Evolutionary conservation across 2,329 filamentous ascomycete species (phyloP).

Genomic region (Fusarium subglutinans): DNA sequence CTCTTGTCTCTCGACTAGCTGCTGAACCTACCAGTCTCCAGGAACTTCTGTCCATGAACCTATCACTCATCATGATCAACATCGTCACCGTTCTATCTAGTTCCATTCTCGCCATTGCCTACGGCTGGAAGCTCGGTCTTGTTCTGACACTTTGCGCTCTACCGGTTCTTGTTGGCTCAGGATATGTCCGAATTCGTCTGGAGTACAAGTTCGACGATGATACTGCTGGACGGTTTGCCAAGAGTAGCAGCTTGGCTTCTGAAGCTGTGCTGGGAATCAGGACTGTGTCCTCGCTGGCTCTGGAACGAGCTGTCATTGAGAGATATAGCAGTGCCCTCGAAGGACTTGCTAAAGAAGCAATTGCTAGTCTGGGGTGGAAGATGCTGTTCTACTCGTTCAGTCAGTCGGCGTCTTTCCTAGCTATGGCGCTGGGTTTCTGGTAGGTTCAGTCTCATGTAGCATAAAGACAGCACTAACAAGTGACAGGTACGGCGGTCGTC

Average conservation of each 20-base stretch:
- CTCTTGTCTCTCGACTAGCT: conserved; percentile 50
- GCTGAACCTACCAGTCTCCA: conserved; percentile 58
- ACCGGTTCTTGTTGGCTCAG: conserved; percentile 55
- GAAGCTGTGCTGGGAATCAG: conserved; percentile 61
- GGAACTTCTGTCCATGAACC: conserved; percentile 60
- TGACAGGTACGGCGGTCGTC: conserved; percentile 50
- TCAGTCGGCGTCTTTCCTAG: conserved; percentile 52
- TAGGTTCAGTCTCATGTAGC: conserved; percentile 12
- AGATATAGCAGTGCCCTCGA: conserved; percentile 47
- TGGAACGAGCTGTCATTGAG: conserved; percentile 54
- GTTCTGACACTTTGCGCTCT: conserved; percentile 57
- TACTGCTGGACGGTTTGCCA: conserved; percentile 54
- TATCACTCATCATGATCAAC: conserved; percentile 58
- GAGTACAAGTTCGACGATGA: conserved; percentile 57
- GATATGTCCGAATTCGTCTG: conserved; percentile 59
- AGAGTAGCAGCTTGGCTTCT: conserved; percentile 59
- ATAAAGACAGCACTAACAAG: background rate
- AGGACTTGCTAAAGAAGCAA: conserved; percentile 45
- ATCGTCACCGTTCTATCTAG: conserved; percentile 57
- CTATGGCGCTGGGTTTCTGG: conserved; percentile 54
- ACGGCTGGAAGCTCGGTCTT: conserved; percentile 62
- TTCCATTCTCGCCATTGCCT: conserved; percentile 55
- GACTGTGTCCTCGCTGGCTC: conserved; percentile 59
- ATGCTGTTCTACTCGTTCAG: conserved; percentile 55
- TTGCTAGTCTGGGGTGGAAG: conserved; percentile 47